Conservation (phyloP, 106 monocot genomes). For the Dendrobium huoshanense region DNA sequence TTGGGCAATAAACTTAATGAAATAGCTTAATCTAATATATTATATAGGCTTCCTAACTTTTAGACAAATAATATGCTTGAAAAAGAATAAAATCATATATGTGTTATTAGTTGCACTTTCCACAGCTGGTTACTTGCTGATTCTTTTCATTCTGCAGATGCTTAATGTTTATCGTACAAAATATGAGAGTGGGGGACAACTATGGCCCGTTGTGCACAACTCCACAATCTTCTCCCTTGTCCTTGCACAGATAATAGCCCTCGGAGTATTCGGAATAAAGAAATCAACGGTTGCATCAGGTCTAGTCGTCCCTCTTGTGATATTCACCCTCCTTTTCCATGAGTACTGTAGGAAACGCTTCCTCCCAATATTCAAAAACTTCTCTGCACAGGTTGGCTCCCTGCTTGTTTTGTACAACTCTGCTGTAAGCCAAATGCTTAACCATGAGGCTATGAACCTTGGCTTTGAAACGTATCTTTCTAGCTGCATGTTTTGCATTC, state of each 20-base stretch:
- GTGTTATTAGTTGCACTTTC: no score
- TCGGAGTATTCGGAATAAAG: slow-evolving; percentile 90
- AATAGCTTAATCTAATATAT: no score
- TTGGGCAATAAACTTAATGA: no score
- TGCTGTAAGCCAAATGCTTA: no score
- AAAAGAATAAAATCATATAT: no score
- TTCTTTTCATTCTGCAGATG: slow-evolving; percentile 40
- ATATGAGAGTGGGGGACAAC: slow-evolving; percentile 73
- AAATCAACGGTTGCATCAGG: slow-evolving; percentile 56
- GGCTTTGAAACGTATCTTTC: no score
- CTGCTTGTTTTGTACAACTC: not conserved
- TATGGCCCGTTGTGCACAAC: slow-evolving; percentile 92
- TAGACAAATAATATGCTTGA: no score
- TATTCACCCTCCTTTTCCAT: slow-evolving; percentile 81
- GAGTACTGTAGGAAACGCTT: slow-evolving; percentile 84
- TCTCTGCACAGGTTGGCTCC: slow-evolving; percentile 64
- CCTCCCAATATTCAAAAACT: slow-evolving; percentile 57
- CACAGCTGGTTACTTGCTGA: not conserved
- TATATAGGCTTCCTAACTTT: no score
- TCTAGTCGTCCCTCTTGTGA: slow-evolving; percentile 71
- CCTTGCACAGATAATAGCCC: slow-evolving; percentile 75
- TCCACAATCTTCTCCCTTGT: slow-evolving; percentile 89
- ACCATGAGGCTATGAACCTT: no score
- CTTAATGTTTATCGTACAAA: slow-evolving; percentile 78
- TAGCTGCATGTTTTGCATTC: no score